Base-by-base conservation (phyloP, 2,329 filamentous ascomycete genomes). In the Cordyceps tenuipes region DNA sequence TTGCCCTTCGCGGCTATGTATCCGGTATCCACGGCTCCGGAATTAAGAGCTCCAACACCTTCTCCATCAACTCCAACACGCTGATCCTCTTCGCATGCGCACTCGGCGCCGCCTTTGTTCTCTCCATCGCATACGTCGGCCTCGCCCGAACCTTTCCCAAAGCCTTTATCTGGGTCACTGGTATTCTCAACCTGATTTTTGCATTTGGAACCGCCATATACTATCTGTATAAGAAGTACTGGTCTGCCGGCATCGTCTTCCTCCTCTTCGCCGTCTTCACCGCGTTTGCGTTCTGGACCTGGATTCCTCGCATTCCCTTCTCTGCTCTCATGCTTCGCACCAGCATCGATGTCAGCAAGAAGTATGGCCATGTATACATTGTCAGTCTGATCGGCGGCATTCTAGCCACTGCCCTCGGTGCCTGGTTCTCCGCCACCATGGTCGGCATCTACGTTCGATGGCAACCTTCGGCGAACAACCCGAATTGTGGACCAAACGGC, bases 281-380 rank as follows among this genome's bases (percentile, higher is more conserved):
- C 62, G 82, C 90, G 60, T 80, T 96, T 69, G 91, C 86, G 69
- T 97, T 97, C 76, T 86, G 89, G 68, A 88, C 84, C 54, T 97
- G 93, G 92, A 93, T 93, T 59, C 87, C 84, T 19, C 83, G 92
- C 56, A 97, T 97, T 62, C 93, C 91, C 0, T 97, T 96, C 73
- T 91, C 88, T 9, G 90, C 90, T 0, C 77, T 97, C 62, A 95
- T 97, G 90, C 82, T 97, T 53, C 87, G 88, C 73, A 93, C 90
- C 0, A 82, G 86, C 23, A 91, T 96, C 67, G 89, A 96, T 66
- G 87, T 97, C 0, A 88, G 91, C 46, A 91, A 91, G 68, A 83
- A 80, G 31, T 89, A 88, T 66, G 91, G 92, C 0, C 91, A 97
- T 68, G 89, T 96, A 61, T 96, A 93, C 69, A 71, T 92, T 1